Base-by-base conservation (phyloP, 495 filamentous ascomycete species). In the Daldinia bambusicola region DNA sequence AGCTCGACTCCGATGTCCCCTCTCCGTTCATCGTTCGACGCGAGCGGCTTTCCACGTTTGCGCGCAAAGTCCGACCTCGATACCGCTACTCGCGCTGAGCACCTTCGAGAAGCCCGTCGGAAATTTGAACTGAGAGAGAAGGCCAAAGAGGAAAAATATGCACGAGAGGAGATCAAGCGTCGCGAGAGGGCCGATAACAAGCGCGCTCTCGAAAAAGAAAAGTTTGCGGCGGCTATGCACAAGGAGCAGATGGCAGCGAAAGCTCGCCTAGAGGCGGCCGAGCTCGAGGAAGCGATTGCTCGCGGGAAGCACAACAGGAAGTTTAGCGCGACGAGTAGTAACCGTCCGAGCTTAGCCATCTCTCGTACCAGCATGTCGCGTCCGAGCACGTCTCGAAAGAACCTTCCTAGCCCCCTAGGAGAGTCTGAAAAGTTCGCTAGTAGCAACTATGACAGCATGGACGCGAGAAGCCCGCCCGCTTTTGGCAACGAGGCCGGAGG, bases 81-180 rank as follows among this genome's bases (percentile, higher is more conserved):
- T 74, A 76, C 82, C 7, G 79, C 77, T 16, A 76, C 77, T 1
- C 82, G 82, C 22, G 74, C 79, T 48, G 83, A 85, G 59, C 80
- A 82, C 36, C 79, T 88, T 43, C 81, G 82, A 41, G 80, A 79
- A 57, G 85, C 84, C 12, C 85, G 85, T 38, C 83, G 84, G 63
- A 84, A 82, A 61, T 88, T 86, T 61, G 80, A 84, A 70, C 80
- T 83, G 76, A 84, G 81, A 60, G 84, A 88, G 72, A 77, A 79
- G 6, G 83, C 78, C 62, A 87, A 88, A 78, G 82, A 86, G 50
- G 85, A 88, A 67, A 85, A 85, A 71, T 83, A 83, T 55, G 85
- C 82, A 41, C 84, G 83, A n/a, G 84, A 86, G 62, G 80, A 85
- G 79, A 82, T 87, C 70, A 78, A 77, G 70, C 84, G 81, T 62